These are phyloP conservation scores for Dictyostelium citrinum DNA, from an alignment of 78 protist species.

Conservation along the genomic window DNA sequence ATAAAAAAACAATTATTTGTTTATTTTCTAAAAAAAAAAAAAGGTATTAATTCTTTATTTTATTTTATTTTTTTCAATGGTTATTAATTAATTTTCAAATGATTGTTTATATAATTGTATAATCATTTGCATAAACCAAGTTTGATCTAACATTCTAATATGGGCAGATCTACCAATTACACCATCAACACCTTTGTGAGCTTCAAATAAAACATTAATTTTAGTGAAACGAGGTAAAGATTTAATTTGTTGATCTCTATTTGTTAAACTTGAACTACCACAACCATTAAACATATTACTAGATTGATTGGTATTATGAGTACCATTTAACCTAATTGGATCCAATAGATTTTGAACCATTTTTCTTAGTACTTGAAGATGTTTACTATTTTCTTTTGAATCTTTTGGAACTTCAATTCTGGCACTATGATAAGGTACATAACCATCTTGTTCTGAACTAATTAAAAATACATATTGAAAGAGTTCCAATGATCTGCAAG, in stretches of 20 bases:
- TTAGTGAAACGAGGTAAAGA: not conserved
- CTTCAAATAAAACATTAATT: constrained; percentile 65
- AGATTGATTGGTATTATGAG: not conserved
- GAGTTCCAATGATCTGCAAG: constrained; percentile 8
- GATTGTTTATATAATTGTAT: constrained; percentile 36
- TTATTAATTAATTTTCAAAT: not conserved
- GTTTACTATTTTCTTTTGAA: constrained; percentile 13
- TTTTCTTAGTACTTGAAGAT: not conserved
- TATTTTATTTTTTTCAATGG: too few species aligned
- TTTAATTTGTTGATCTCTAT: not conserved
- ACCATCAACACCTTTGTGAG: constrained; percentile 79
- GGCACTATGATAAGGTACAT: constrained; percentile 74
- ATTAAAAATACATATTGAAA: constrained; percentile 63
- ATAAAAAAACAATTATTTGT: too few species aligned
- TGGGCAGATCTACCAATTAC: constrained; percentile 82
- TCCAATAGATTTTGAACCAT: constrained; percentile 34
- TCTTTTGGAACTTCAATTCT: constrained; percentile 73
- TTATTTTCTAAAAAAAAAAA: too few species aligned
- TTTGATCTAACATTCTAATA: constrained; percentile 73
- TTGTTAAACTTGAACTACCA: not conserved
- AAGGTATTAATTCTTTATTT: too few species aligned
- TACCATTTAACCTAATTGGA: not conserved
- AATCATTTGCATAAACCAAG: constrained; percentile 73
- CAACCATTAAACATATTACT: not conserved
- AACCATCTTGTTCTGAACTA: constrained; percentile 71